Conservation (phyloP, 2,329 filamentous ascomycete genomes). For the Aspergillus cejpii region DNA sequence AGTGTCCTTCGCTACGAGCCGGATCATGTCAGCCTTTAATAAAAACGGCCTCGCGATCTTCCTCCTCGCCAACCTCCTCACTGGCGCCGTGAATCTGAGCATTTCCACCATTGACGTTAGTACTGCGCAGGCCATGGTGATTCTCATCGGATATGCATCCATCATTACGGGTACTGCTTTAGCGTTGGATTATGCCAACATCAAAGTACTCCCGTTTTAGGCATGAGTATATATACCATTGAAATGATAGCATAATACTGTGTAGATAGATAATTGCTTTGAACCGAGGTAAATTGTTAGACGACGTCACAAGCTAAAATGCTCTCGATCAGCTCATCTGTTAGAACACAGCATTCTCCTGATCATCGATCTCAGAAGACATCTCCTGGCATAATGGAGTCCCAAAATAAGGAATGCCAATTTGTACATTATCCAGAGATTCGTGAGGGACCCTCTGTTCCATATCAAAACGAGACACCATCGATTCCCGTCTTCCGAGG, state of each 20-base stretch:
- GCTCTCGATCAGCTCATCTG: neutral
- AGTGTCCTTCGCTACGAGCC: constrained; percentile 66
- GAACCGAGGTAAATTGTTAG: constrained; percentile 12
- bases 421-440: constrained; percentile 37
- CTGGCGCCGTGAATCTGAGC: constrained; percentile 81
- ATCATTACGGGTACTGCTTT: constrained; percentile 60
- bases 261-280: no score
- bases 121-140: constrained; percentile 59
- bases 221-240: neutral
- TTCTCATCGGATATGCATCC: constrained; percentile 67
- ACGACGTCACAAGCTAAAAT: neutral
- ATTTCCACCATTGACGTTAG: constrained; percentile 71
- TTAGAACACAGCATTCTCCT: neutral
- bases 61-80: constrained; percentile 79
- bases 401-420: constrained; percentile 8
- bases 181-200: constrained; percentile 34
- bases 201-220: constrained; percentile 26
- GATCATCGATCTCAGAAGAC: neutral
- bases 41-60: constrained; percentile 82
- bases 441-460: constrained; percentile 36
- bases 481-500: constrained; percentile 67
- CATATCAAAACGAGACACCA: constrained; percentile 47
- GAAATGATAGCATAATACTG: neutral
- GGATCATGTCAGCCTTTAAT: constrained; percentile 76
- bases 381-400: constrained; percentile 16